These are phyloP conservation scores for Mytilinidion resinicola DNA, from an alignment of 495 filamentous ascomycete genomes.

Conservation along the genomic window DNA sequence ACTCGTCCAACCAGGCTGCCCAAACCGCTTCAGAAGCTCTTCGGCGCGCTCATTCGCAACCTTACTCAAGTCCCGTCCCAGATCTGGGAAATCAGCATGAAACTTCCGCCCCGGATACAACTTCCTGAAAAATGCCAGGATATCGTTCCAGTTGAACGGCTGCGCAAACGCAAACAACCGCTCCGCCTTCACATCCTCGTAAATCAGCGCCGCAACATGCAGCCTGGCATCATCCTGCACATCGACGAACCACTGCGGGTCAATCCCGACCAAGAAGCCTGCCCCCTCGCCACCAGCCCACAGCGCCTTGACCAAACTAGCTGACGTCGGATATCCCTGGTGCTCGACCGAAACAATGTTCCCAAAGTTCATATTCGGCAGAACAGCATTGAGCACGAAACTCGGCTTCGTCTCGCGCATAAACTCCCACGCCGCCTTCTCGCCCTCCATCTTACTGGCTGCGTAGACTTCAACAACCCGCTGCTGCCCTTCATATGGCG, in stretches of 20 bases:
- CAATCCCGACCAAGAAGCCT: neutral
- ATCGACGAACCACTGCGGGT: conserved; percentile 12
- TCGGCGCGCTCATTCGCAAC: conserved; percentile 10
- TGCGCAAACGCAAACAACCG: conserved; percentile 17
- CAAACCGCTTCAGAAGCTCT: conserved; percentile 8
- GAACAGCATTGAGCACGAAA: conserved; percentile 47
- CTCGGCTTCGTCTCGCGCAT: conserved; percentile 40
- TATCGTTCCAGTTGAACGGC: conserved; percentile 15
- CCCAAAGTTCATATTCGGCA: conserved; percentile 40
- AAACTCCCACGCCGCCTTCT: conserved; percentile 49
- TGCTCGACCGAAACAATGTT: conserved; percentile 15
- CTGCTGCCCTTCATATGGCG: conserved; percentile 13
- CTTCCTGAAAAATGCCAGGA: conserved; percentile 13
- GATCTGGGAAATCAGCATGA: conserved; percentile 3
- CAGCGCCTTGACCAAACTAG: conserved; percentile 2
- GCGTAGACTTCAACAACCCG: conserved; percentile 38
- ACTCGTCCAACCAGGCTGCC: neutral
- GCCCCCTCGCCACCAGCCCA: neutral
- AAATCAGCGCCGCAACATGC: conserved; percentile 19
- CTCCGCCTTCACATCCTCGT: conserved; percentile 5
- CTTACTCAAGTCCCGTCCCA: conserved; percentile 11
- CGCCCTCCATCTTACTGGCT: conserved; percentile 50
- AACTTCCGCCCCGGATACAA: conserved; percentile 10
- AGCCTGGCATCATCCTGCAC: conserved; percentile 15
- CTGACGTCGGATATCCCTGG: conserved; percentile 7